phyloP scores from a whole-genome alignment of 2,329 filamentous ascomycete species.

The Sclerotinia sclerotiorum region DNA sequence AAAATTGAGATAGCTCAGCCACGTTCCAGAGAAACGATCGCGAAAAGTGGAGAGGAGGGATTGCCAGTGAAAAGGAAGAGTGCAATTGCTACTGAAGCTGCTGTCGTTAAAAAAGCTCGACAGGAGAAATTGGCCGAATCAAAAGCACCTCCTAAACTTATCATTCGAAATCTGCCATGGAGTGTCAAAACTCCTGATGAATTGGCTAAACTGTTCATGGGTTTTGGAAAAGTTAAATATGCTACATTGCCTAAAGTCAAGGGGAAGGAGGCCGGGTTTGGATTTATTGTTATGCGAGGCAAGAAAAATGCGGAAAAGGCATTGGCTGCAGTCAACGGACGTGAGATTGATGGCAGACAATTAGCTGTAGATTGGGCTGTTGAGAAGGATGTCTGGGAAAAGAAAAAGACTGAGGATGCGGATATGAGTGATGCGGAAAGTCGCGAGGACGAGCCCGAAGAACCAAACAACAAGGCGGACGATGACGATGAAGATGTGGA shows the following conservation, averaged over 20 bases:
- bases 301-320: conserved; percentile 90
- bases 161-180: conserved; percentile 94
- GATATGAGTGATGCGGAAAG: conserved; percentile 43
- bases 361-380: conserved; percentile 97
- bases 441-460: conserved; percentile 38
- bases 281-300: conserved; percentile 85
- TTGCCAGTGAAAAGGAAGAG: conserved; percentile 37
- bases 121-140: conserved; percentile 61
- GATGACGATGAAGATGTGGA: conserved; percentile 33
- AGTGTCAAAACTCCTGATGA: conserved; percentile 86
- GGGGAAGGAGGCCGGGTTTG: conserved; percentile 75
- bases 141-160: conserved; percentile 69
- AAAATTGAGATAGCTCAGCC: conserved; percentile 85
- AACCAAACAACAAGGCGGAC: conserved; percentile 32
- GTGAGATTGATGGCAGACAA: conserved; percentile 80
- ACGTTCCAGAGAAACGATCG: conserved; percentile 66
- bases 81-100: conserved; percentile 41
- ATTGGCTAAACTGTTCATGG: conserved; percentile 74
- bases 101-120: conserved; percentile 51
- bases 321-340: conserved; percentile 82
- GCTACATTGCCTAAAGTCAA: conserved; percentile 79
- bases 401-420: conserved; percentile 48
- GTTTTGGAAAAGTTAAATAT: conserved; percentile 88
- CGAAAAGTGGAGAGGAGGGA: conserved; percentile 46
- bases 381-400: conserved; percentile 80